Conservation (phyloP, 805 yeast species). For the Ascoidea asiatica region DNA sequence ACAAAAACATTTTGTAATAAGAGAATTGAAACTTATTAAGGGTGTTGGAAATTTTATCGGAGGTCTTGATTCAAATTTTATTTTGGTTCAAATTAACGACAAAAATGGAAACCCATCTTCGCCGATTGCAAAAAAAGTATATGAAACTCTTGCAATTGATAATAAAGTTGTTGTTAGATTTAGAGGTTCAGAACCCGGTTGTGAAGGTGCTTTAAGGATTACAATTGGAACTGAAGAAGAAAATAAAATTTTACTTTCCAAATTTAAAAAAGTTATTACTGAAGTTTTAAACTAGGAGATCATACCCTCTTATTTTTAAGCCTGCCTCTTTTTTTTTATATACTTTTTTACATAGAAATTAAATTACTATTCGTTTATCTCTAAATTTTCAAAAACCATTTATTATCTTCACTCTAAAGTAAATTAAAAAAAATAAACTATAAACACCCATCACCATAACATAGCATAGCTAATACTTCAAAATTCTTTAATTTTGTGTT, state of each 20-base stretch:
- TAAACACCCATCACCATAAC: no score
- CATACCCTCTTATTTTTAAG: no score
- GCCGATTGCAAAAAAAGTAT: constrained; percentile 50
- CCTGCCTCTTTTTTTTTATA: no score
- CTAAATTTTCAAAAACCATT: no score
- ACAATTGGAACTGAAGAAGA: constrained; percentile 80
- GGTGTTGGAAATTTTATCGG: constrained; percentile 59
- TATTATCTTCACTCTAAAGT: no score
- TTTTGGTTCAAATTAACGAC: constrained; percentile 60
- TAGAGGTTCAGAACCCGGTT: constrained; percentile 84
- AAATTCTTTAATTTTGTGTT: no score
- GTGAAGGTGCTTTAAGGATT: constrained; percentile 76
- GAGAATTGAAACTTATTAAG: constrained; percentile 38
- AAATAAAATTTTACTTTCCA: constrained; percentile 41
- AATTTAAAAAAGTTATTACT: constrained; percentile 25
- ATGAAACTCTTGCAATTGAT: constrained; percentile 55
- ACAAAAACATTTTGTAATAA: constrained; percentile 43
- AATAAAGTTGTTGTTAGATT: constrained; percentile 78
- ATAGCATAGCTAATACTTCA: no score
- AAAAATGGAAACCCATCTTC: constrained; percentile 52
- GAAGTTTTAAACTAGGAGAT: constrained; percentile 10
- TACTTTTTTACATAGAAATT: no score
- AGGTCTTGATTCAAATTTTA: constrained; percentile 75
- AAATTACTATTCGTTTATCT: no score
- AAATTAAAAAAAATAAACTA: no score